Evolutionary conservation across 495 filamentous ascomycete genomes (phyloP).

Genomic region (Haplographium delicatum): DNA sequence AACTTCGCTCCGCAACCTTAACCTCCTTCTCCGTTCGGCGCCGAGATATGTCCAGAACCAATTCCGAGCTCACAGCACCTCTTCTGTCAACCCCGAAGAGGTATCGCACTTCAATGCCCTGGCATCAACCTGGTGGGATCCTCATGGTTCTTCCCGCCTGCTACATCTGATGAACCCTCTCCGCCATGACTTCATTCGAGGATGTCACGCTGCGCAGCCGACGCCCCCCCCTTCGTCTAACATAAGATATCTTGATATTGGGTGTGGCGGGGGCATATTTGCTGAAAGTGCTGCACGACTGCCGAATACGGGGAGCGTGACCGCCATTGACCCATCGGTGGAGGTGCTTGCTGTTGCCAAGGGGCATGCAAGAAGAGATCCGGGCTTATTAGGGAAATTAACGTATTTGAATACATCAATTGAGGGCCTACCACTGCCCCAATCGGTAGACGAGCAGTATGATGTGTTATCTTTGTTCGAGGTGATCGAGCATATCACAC

Average conservation of each 20-base stretch:
- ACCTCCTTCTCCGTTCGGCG: constrained; percentile 23
- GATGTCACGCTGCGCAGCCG: constrained; percentile 53
- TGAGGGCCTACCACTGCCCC: constrained; percentile 54
- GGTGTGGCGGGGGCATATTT: constrained; percentile 96
- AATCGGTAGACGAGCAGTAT: constrained; percentile 39
- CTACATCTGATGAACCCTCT: constrained; percentile 98
- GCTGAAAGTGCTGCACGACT: constrained; percentile 86
- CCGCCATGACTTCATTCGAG: constrained; percentile 82
- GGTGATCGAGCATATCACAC: constrained; percentile 85
- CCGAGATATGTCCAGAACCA: constrained; percentile 24
- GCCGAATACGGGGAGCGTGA: constrained; percentile 57
- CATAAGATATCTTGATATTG: constrained; percentile 80
- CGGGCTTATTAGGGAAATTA: constrained; percentile 52
- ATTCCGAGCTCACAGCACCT: constrained; percentile 39
- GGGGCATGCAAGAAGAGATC: constrained; percentile 66
- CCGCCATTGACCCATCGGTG: constrained; percentile 78
- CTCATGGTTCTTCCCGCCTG: constrained; percentile 83
- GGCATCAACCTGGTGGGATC: constrained; percentile 96
- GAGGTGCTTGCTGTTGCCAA: constrained; percentile 76
- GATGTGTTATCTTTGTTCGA: constrained; percentile 88
- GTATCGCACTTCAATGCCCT: constrained; percentile 91
- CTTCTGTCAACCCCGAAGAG: constrained; percentile 78
- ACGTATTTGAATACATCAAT: constrained; percentile 58
- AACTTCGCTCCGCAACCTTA: constrained; percentile 25
- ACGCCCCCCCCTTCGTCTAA: constrained; percentile 24